These are phyloP conservation scores for Quercus mongolica DNA, from an alignment of 306 rosid species.

Conservation along the genomic window DNA sequence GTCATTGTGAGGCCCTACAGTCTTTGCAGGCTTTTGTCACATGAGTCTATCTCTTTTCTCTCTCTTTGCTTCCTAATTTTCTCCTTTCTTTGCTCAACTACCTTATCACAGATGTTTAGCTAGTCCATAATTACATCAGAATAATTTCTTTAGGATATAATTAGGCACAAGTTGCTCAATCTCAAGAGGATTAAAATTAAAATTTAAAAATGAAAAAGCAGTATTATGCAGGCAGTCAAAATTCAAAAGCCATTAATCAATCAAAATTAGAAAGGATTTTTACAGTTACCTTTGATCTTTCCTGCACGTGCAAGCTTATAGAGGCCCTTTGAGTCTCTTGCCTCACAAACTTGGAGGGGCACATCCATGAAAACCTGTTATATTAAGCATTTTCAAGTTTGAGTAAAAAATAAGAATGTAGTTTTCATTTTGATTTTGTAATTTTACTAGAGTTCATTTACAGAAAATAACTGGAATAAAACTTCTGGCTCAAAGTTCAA, in stretches of 20 bases:
- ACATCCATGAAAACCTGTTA: conserved; percentile 83
- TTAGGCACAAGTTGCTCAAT: background rate
- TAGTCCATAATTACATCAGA: background rate
- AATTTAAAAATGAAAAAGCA: background rate
- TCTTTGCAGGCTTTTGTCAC: background rate
- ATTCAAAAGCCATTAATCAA: background rate
- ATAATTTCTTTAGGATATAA: background rate
- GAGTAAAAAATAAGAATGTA: conserved; percentile 7
- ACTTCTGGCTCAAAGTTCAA: conserved; percentile 7
- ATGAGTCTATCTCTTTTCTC: background rate
- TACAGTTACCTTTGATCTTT: conserved; percentile 56
- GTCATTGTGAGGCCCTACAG: too few relatives aligned
- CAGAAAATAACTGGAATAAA: background rate
- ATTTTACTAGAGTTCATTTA: background rate
- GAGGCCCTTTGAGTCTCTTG: conserved; percentile 88
- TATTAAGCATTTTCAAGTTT: background rate
- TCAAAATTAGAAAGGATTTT: background rate
- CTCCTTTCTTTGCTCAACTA: too few relatives aligned
- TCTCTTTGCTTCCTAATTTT: background rate
- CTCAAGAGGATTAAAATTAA: conserved; percentile 7
- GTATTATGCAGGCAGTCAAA: background rate
- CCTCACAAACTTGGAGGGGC: conserved; percentile 87
- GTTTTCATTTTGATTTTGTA: background rate
- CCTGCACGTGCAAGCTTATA: conserved; percentile 80
- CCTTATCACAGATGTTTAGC: too few relatives aligned